A percentile compares a stretch with the other conserved stretches of the same genome.
phyloP scores from a whole-genome alignment of 2,329 filamentous ascomycete species.

The Tympanopsis confertula region DNA sequence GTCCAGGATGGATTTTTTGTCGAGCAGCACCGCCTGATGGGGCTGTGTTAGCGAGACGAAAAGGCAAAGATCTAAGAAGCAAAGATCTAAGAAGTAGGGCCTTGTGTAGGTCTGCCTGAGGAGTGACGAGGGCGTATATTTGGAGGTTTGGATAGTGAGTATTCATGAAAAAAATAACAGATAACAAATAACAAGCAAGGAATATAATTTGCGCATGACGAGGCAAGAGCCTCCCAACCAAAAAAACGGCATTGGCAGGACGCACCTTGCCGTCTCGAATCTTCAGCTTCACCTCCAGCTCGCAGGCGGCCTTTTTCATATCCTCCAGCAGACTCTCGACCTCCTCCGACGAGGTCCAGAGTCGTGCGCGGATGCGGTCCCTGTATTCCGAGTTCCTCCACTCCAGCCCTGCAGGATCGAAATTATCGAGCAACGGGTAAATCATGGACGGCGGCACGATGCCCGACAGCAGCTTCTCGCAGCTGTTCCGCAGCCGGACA shows the following conservation, averaged over 20 bases:
- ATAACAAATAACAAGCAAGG: no score
- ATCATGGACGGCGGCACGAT: conserved; percentile 10
- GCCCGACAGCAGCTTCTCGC: conserved; percentile 14
- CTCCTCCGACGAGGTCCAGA: conserved; percentile 8
- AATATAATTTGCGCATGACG: no score
- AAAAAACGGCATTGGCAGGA: no score
- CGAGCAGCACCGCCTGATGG: not conserved
- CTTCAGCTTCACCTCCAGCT: conserved; percentile 8
- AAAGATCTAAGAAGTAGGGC: no score
- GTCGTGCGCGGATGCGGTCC: conserved; percentile 8
- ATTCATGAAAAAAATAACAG: no score
- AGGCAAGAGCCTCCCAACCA: no score
- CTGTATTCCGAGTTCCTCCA: conserved; percentile 11
- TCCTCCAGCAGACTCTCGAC: conserved; percentile 13
- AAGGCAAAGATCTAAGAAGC: no score
- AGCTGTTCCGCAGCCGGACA: conserved; percentile 15
- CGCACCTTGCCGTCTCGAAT: no score
- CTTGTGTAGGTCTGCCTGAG: no score
- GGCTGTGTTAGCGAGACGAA: no score
- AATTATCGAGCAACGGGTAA: conserved; percentile 14
- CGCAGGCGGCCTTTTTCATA: conserved; percentile 9
- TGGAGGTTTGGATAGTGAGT: no score
- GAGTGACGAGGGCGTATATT: no score
- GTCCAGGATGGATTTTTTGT: conserved; percentile 2
- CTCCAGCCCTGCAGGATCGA: conserved; percentile 12